A percentile compares a stretch with the other conserved stretches of the same genome.
These are phyloP conservation scores for Dillenia suffruticosa DNA, from an alignment of 164 flowering plant genomes.

Conservation along the genomic window DNA sequence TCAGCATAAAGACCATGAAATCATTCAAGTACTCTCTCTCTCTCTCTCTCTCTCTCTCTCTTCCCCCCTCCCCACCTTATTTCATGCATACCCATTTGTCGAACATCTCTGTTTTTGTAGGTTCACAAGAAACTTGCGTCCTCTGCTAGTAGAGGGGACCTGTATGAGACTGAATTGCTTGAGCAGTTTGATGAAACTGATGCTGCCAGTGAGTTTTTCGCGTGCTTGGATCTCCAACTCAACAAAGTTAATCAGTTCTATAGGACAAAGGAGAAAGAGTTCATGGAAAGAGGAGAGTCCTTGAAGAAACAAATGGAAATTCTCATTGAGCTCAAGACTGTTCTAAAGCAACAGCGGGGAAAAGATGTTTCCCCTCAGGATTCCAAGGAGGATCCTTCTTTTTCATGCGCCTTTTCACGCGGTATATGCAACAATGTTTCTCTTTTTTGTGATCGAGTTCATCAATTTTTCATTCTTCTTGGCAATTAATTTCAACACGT, in stretches of 20 bases:
- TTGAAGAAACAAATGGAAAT: conserved; percentile 79
- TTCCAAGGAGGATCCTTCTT: conserved; percentile 59
- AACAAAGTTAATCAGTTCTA: conserved; percentile 94
- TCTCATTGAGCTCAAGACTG: conserved; percentile 56
- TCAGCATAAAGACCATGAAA: conserved; percentile 46
- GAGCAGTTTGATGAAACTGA: conserved; percentile 75
- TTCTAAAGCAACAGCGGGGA: conserved; percentile 34
- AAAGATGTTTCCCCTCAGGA: conserved; percentile 33
- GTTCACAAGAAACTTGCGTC: conserved; percentile 81
- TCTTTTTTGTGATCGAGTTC: too few relatives aligned
- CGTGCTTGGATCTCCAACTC: conserved; percentile 69
- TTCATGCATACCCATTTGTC: neutral
- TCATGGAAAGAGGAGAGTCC: conserved; percentile 78
- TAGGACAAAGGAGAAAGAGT: conserved; percentile 77
- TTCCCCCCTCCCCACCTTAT: neutral
- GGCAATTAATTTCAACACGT: too few relatives aligned
- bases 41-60: conserved; percentile 4
- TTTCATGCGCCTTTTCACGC: conserved; percentile 62
- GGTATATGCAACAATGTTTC: conserved; percentile 30
- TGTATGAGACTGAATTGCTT: conserved; percentile 80
- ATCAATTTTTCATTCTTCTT: too few relatives aligned
- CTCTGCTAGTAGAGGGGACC: conserved; percentile 62
- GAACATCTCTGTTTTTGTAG: conserved; percentile 26
- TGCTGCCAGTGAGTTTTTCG: conserved; percentile 66
- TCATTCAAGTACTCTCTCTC: conserved; percentile 57